Evolutionary conservation across 2,329 filamentous ascomycete genomes (phyloP).

Genomic region (Chaetothyriales sp.): DNA sequence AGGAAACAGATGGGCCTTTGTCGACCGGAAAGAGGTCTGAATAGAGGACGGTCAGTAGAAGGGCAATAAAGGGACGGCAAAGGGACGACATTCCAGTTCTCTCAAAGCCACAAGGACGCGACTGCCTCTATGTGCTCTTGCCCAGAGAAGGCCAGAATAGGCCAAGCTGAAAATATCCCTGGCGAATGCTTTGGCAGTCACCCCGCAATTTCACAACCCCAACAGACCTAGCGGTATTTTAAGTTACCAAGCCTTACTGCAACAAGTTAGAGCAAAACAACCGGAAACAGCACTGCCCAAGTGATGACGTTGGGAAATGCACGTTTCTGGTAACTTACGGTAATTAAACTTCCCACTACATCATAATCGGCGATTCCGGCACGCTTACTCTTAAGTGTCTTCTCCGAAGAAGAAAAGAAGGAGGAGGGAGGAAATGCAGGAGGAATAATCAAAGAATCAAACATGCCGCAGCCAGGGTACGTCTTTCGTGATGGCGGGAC

Average conservation of each 20-base stretch:
- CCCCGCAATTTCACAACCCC: too few relatives aligned
- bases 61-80: background rate
- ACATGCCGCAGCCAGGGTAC: slow-evolving; percentile 21
- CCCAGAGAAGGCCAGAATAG: too few relatives aligned
- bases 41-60: background rate
- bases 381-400: background rate
- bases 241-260: too few relatives aligned
- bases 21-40: background rate
- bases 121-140: too few relatives aligned
- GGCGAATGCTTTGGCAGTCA: too few relatives aligned
- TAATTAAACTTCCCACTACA: background rate
- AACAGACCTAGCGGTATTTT: too few relatives aligned
- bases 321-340: too few relatives aligned
- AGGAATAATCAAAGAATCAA: slow-evolving; percentile 5
- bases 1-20: background rate
- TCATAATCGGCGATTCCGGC: background rate
- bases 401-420: background rate
- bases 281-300: background rate
- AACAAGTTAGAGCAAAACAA: too few relatives aligned
- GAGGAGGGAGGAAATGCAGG: background rate
- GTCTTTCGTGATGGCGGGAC: slow-evolving; percentile 21
- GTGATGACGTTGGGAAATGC: background rate
- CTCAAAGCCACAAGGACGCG: background rate
- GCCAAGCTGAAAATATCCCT: too few relatives aligned
- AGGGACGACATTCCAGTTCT: background rate